Conservation (phyloP, 179 eudicot species). For the Spinacia oleracea region DNA sequence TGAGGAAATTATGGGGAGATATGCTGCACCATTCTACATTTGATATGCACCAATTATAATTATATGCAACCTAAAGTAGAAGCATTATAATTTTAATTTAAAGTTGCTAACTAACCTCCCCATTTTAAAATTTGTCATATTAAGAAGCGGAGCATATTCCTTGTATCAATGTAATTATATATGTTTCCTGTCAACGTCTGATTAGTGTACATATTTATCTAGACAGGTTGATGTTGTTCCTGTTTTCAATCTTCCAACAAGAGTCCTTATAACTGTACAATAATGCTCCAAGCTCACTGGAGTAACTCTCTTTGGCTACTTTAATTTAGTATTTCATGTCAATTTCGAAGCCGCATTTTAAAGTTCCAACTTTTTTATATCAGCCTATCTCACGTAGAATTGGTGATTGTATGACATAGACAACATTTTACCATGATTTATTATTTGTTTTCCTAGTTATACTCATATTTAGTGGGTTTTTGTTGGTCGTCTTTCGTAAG, state of each 20-base stretch:
- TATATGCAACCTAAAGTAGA: background rate
- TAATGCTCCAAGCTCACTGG: constrained; percentile 35
- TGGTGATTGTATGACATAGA: constrained; percentile 26
- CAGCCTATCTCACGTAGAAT: constrained; percentile 8
- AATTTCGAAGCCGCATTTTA: constrained; percentile 19
- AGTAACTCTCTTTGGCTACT: constrained; percentile 15
- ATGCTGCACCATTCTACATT: constrained; percentile 14
- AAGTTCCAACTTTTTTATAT: constrained; percentile 1
- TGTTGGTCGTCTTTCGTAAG: too few species aligned
- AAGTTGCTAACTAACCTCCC: too few species aligned
- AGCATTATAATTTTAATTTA: constrained; percentile 2
- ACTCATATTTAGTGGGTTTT: background rate
- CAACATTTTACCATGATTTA: constrained; percentile 2
- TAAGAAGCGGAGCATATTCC: constrained; percentile 20
- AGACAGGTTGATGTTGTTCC: constrained; percentile 16
- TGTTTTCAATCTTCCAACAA: constrained; percentile 26
- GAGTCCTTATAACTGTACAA: constrained; percentile 12
- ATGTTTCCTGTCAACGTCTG: constrained; percentile 14
- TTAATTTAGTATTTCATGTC: constrained; percentile 17
- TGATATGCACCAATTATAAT: constrained; percentile 10
- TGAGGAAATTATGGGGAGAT: constrained; percentile 9
- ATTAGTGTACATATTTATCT: background rate
- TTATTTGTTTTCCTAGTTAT: background rate
- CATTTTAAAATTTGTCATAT: background rate
- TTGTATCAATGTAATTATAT: background rate